Evolutionary conservation across 225 moss, liverwort and hornwort genomes (phyloP), one percentile per base, ranked within the genome.

Genomic region (Straminergon stramineum): DNA sequence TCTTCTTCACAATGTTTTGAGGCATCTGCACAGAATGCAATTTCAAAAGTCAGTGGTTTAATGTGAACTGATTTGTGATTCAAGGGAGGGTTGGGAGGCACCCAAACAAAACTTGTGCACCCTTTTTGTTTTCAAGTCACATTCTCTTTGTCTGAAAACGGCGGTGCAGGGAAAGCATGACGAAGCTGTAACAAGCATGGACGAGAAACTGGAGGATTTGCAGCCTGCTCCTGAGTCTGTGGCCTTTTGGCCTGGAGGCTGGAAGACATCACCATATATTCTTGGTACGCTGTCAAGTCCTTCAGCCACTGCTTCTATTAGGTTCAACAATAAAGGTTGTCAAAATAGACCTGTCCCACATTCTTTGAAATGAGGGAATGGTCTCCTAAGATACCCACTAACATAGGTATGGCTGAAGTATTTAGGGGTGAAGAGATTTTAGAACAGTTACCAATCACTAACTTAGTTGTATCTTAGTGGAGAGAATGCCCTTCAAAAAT

Each of bases 181-280:
- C 71, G 93, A 89, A 63, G 70, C 76, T 45, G 88, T 17, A 24
- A 43, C 75, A 21, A 90, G n/a, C 30, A 84, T 84, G 89, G 94
- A 91, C 70, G 90, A 84, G n/a, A 79, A 92, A 55, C 75, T 79
- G 43, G 88, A 75, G 75, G 87, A 92, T 51, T 86, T 85, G 69
- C 87, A 89, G 68, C 51, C 56, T 43, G 73, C 79, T 85, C 86
- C 91, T 2, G 86, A 88, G n/a, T 76, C 90, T 7, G 55, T 48
- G 41, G 70, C 81, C 66, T 85, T 68, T 35, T 84, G 71, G 62
- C 92, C 89, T 26, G 95, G 94, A 61, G 94, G 95, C 62, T 94
- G 95, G 95, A 95, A 93, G 81, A 89, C 95, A 51, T 87, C 92
- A 34, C 92, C 89, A 56, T 95, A 94, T 81, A 94, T 94, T 89